Evolutionary conservation across 768 basidiomycete species (phyloP).

Genomic region (Trametes villosa): DNA sequence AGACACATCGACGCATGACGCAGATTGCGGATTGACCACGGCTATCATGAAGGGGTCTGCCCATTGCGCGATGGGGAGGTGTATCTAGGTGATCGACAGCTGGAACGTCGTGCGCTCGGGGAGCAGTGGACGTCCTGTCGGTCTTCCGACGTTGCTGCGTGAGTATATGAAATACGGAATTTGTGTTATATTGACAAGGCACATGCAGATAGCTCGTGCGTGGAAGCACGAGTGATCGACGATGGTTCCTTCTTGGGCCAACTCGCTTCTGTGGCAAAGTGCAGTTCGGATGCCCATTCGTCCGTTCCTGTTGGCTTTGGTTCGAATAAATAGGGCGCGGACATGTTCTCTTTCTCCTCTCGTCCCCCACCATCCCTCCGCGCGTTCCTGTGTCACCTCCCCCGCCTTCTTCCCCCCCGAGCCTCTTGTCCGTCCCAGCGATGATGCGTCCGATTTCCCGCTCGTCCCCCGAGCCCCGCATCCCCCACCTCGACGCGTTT

Average conservation of each 20-base stretch:
- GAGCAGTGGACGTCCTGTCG: not conserved
- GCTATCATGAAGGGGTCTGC: constrained; percentile 10
- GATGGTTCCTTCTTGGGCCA: constrained; percentile 17
- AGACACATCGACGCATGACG: not conserved
- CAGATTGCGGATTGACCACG: not conserved
- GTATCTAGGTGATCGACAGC: constrained; percentile 18
- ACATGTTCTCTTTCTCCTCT: constrained; percentile 15
- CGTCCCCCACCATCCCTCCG: constrained; percentile 20
- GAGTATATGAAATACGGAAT: constrained; percentile 3
- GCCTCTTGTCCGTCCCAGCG: not conserved
- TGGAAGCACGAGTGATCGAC: constrained; percentile 17
- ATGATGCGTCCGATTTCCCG: constrained; percentile 11
- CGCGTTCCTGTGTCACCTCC: constrained; percentile 21
- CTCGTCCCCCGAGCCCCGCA: constrained; percentile 6
- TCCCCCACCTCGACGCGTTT: constrained; percentile 31
- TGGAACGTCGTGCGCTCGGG: constrained; percentile 3
- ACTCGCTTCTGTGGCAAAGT: constrained; percentile 7
- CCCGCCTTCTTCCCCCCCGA: constrained; percentile 6
- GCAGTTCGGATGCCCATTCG: constrained; percentile 19
- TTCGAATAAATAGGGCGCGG: constrained; percentile 25
- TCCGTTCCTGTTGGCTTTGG: constrained; percentile 9
- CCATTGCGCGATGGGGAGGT: not conserved
- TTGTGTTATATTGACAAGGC: constrained; percentile 7
- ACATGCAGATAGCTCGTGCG: constrained; percentile 2
- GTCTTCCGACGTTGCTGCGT: not conserved